A percentile compares a stretch with the other conserved stretches of the same genome.
Evolutionary conservation across 2,329 filamentous ascomycete species (phyloP).

Genomic region (Venturia nashicola): DNA sequence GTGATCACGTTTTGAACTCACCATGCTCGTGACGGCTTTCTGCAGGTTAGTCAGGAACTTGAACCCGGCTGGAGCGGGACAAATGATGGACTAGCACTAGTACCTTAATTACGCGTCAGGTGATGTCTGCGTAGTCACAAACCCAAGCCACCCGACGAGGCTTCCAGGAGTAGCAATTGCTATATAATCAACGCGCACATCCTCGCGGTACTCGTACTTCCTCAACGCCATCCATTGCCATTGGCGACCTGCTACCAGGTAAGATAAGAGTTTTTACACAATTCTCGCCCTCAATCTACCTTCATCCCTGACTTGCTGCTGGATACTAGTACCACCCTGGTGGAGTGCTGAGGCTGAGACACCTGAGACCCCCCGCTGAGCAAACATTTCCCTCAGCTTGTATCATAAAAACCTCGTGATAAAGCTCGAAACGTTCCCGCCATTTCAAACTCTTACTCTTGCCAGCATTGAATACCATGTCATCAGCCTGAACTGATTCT

Average conservation of each 20-base stretch:
- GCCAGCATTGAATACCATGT: neutral
- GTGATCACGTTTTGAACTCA: conserved; percentile 1
- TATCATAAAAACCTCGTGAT: neutral
- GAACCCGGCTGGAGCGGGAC: neutral
- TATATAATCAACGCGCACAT: too few species aligned
- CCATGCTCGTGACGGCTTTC: neutral
- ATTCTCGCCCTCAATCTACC: neutral
- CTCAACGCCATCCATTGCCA: too few species aligned
- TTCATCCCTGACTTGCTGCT: neutral
- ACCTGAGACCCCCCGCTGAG: neutral
- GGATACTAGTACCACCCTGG: neutral
- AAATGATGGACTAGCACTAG: neutral
- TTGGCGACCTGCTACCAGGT: neutral
- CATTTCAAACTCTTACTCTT: neutral
- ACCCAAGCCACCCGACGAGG: neutral
- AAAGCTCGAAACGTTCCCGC: neutral
- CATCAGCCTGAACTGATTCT: neutral
- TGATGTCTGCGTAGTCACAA: too few species aligned
- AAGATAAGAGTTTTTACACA: neutral
- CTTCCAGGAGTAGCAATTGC: neutral
- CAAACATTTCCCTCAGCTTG: neutral
- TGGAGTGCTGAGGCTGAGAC: neutral
- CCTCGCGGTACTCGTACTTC: too few species aligned
- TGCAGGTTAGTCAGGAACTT: neutral
- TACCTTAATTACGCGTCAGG: too few species aligned